Evolutionary conservation across 768 basidiomycete genomes (phyloP).

Genomic region (Gymnopilus dilepis): DNA sequence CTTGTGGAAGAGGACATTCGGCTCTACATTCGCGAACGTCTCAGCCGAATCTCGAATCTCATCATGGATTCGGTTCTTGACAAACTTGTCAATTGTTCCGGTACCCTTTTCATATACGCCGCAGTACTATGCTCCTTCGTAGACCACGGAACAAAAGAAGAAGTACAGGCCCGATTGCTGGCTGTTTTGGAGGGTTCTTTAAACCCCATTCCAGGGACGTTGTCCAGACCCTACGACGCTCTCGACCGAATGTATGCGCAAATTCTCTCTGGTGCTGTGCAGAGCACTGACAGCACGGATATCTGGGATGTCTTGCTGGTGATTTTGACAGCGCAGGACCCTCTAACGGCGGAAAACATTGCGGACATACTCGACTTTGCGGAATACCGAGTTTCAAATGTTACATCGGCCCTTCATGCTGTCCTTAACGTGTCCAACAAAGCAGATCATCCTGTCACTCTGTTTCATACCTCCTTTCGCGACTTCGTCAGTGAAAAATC

Average conservation of each 20-base stretch:
- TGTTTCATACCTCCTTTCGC: constrained; percentile 39
- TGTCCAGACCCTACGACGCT: neutral
- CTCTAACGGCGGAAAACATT: neutral
- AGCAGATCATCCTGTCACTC: constrained; percentile 25
- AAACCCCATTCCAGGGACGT: neutral
- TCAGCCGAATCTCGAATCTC: neutral
- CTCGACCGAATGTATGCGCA: neutral
- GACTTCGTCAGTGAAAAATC: constrained; percentile 35
- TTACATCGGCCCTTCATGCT: neutral
- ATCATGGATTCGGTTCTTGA: neutral
- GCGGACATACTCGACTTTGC: neutral
- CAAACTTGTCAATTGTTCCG: constrained; percentile 2
- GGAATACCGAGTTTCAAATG: neutral
- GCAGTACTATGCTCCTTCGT: constrained; percentile 11
- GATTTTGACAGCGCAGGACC: neutral
- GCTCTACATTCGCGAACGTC: neutral
- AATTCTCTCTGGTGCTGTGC: neutral
- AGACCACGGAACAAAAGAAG: neutral
- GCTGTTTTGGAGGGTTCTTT: neutral
- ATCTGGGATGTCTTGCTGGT: neutral
- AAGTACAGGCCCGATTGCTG: neutral
- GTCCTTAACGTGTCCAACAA: neutral
- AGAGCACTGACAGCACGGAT: neutral
- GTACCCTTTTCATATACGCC: constrained; percentile 19
- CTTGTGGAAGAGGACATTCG: neutral